Base-by-base conservation (phyloP, 495 filamentous ascomycete genomes). In the Thermochaetoides thermophila region DNA sequence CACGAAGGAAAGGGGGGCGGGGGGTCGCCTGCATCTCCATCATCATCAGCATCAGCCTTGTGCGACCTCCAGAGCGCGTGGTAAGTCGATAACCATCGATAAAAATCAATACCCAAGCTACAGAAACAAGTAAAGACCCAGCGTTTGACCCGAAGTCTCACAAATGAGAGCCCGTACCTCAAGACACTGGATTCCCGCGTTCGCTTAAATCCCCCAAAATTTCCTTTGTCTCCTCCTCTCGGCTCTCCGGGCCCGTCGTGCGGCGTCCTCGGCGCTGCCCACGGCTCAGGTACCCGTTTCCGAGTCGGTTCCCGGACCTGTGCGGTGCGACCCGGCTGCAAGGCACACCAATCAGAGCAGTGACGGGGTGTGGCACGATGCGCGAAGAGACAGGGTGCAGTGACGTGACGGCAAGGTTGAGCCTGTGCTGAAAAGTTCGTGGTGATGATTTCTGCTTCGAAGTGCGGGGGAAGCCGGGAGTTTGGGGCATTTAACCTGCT, bases 401-500 rank as follows among this genome's bases (percentile, higher is more conserved):
- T 37, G 44, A 42, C 37, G 45, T 48, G 45, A 40, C 35, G 25
- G 40, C 27, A 18, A 34, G 13, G 28, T 20, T 8, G 35, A 33
- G 18, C 54, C 48, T 56, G 56, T 55, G 55, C 50, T 58, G 52
- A 58, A 58, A 56, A 46, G 48, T 58, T 48, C 55, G 45, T 58
- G 44, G 52, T 52, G 52, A 52, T 53, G 38, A 37, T 38, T 47
- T 49, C 38, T 49, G 42, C 51, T 38, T 17, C n/a, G n/a, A n/a
- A n/a, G n/a, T n/a, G n/a, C n/a, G 19, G 40, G 35, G 38, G 32
- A 42, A 35, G 38, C 25, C 14, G 45, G 35, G 48, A 48, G 41
- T 52, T 42, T 15, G 12, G n/a, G n/a, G n/a, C n/a, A n/a, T n/a
- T n/a, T n/a, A n/a, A n/a, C n/a, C n/a, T n/a, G n/a, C n/a, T n/a